Base-by-base conservation (phyloP, 2,329 filamentous ascomycete species). In the Aspergillus felis region DNA sequence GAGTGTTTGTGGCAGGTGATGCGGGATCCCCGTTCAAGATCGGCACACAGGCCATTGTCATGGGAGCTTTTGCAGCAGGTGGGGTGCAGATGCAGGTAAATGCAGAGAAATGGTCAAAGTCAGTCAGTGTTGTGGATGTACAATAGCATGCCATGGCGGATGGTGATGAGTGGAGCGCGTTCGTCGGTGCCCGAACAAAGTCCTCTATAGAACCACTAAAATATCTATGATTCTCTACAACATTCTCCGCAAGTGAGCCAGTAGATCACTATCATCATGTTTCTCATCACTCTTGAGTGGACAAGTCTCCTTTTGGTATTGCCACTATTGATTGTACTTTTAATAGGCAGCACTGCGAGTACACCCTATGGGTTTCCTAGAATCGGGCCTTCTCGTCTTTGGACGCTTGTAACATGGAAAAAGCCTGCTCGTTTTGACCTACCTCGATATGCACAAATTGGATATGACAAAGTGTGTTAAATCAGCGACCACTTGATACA, bases 1-100 rank as follows among this genome's bases (percentile, higher is more conserved):
- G 57, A 2, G 53, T 58, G 2, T 61, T 61, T 61, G 60, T 51
- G 7, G 55, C 50, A 0, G 60, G 57, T 3, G 57, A 60, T 35
- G n/a, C 22, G 32, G 58, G 51, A 3, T 35, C 53, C 3, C 28
- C 44, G 22, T 12, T 53, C 4, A 60, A 58, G 47, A 44, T 48
- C 7, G 56, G 55, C 20, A 27, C 50, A 9, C 51, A 56, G 20
- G 55, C 55, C 4, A 44, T 32, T 20, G n/a, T 27, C n/a, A 56
- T 51, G 32, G 54, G 48, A 17, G 27, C 54, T 5, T 56, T 52
- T 51, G 54, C 38, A 25, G 54, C 54, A 7, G 38, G 29, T 12
- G 51, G 51, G 35, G 35, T 38, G 4, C 35, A 38, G 35, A 38
- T 38, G 35, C 35, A 38, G 35, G 35, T 38, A 38, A 38, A 38